Base-by-base conservation (phyloP, 78 protist species). In the Dictyostelium brefeldianum region DNA sequence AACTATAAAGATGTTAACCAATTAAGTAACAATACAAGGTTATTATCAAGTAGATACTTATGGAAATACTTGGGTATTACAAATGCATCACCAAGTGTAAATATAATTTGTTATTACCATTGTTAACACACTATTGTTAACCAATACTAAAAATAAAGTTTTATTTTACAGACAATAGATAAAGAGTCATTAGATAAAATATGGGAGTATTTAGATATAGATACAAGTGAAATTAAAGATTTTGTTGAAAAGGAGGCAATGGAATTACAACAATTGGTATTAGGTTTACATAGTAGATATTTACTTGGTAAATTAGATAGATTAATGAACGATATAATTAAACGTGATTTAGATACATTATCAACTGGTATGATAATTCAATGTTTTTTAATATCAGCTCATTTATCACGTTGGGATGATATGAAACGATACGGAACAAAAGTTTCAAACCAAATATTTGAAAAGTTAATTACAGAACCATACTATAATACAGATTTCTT, bases 221-320 rank as follows among this genome's bases (percentile, higher is more conserved):
- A 64, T 14, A 64, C 73, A 29, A 67, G 36, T 15, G 31, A 5
- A 29, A 15, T 67, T 27, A 43, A 67, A 2, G 27, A 62, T 10
- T 14, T 14, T 29, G 20, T 14, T 29, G 48, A 31, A 7, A 67
- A 67, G 31, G 75, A 67, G 5, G 22, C 43, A 15, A 67, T 67
- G 8, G 75, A 67, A 67, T 15, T 67, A 14, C 75, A 67, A 67
- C 75, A 67, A 67, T 31, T 67, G 17, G 15, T 67, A 15, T 29
- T 67, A 14, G 25, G 75, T 67, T 67, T 67, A 25, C 75, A 67
- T 31, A 67, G 75, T 31, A 67, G 75, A 67, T 67, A 25, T 67
- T 67, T 67, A 67, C 27, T 67, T 31, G 48, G 18, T 17, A 27
- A 18, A 67, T 20, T 67, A 1, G 31, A 15, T 27, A 14, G 22